These are phyloP conservation scores for Fusarium nurragi DNA, from an alignment of 2,329 filamentous ascomycete genomes.

Conservation along the genomic window DNA sequence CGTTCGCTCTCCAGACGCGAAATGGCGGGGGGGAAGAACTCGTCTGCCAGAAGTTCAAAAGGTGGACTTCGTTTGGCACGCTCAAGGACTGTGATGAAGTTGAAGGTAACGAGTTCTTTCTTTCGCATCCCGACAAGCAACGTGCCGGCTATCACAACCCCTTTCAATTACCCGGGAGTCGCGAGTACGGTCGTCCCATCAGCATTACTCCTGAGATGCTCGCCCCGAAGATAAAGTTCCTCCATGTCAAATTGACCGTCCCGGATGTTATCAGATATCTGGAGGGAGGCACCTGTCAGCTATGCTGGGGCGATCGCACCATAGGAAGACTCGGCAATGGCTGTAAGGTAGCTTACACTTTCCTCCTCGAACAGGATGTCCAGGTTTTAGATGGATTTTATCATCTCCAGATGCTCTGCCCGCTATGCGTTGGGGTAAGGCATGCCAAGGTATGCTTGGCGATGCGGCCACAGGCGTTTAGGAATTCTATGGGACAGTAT, in stretches of 20 bases:
- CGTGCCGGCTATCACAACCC: accelerated
- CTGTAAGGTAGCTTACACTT: not conserved
- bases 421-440: not conserved
- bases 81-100: accelerated
- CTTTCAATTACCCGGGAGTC: not conserved
- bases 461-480: too few relatives aligned
- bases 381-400: accelerated
- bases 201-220: not conserved
- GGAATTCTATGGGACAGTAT: not conserved
- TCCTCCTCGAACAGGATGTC: not conserved
- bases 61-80: not conserved
- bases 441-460: not conserved
- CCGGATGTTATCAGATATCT: conserved; percentile 3
- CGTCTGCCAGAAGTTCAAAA: not conserved
- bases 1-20: not conserved
- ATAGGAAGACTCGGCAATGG: not conserved
- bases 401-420: not conserved
- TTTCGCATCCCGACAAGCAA: not conserved
- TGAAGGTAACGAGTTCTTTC: not conserved
- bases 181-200: not conserved
- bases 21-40: accelerated
- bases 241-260: not conserved
- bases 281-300: not conserved
- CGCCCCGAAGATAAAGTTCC: not conserved
- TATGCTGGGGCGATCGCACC: accelerated